Evolutionary conservation across 2,329 filamentous ascomycete species (phyloP).

Genomic region (Pseudomassariella vexata): DNA sequence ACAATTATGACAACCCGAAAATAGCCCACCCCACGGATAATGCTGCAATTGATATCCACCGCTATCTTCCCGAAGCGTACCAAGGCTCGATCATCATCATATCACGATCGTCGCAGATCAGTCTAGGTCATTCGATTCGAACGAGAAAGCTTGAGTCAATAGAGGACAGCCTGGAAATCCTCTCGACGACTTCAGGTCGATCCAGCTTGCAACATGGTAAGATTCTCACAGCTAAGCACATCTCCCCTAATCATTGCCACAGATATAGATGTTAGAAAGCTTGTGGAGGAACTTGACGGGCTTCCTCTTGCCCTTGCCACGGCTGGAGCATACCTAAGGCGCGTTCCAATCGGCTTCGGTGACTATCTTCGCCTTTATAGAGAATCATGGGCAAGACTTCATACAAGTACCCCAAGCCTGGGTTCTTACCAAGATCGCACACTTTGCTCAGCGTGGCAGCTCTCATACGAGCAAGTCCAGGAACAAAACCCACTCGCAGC

Average conservation of each 20-base stretch:
- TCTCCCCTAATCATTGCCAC: slow-evolving; percentile 1
- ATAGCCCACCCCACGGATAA: slow-evolving; percentile 11
- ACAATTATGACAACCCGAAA: slow-evolving; percentile 35
- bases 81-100: slow-evolving; percentile 37
- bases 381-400: slow-evolving; percentile 29
- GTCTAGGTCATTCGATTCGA: slow-evolving; percentile 24
- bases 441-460: slow-evolving; percentile 31
- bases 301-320: slow-evolving; percentile 40
- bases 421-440: slow-evolving; percentile 24
- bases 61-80: slow-evolving; percentile 23
- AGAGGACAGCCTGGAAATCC: slow-evolving; percentile 23
- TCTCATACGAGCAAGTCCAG: slow-evolving; percentile 31
- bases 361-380: slow-evolving; percentile 35
- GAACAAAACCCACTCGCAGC: slow-evolving; percentile 16
- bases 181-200: slow-evolving; percentile 21
- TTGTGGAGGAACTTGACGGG: slow-evolving; percentile 32
- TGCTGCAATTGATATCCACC: slow-evolving; percentile 24
- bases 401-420: slow-evolving; percentile 21
- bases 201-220: slow-evolving; percentile 18
- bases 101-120: slow-evolving; percentile 26
- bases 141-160: slow-evolving; percentile 26
- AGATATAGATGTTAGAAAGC: slow-evolving; percentile 22
- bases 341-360: slow-evolving; percentile 26
- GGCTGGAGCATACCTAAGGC: slow-evolving; percentile 36
- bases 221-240: slow-evolving; percentile 6